A percentile compares a stretch with the other conserved stretches of the same genome.
phyloP scores from a whole-genome alignment of 768 basidiomycete genomes.

The Rhizopogon salebrosus region DNA sequence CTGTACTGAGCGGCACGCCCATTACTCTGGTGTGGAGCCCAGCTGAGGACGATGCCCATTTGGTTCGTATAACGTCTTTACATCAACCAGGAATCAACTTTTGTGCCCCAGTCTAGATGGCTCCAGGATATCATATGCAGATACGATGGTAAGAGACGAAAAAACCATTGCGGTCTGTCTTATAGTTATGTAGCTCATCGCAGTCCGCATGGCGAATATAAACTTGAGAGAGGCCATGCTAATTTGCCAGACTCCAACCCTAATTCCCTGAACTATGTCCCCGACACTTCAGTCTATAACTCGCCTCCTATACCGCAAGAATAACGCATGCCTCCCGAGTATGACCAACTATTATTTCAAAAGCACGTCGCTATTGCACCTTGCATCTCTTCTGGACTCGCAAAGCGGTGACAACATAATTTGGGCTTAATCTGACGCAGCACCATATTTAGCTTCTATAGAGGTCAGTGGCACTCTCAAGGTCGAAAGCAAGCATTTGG shows the following conservation, averaged over 20 bases:
- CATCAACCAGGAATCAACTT: no score
- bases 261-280: no score
- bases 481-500: conserved; percentile 32
- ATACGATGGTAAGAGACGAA: not conserved
- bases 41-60: not conserved
- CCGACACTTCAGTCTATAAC: no score
- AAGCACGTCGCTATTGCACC: no score
- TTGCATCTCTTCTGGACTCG: conserved; percentile 45
- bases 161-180: not conserved
- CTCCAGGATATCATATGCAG: not conserved
- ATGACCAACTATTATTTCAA: no score
- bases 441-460: not conserved
- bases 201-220: conserved; percentile 46
- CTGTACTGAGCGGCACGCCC: not conserved
- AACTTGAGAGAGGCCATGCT: no score
- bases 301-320: no score
- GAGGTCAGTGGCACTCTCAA: no score
- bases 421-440: conserved; percentile 34
- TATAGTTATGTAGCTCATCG: conserved; percentile 36
- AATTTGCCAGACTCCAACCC: no score
- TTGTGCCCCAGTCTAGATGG: not conserved
- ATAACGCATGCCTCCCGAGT: no score
- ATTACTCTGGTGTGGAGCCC: not conserved
- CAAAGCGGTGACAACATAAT: conserved; percentile 46
- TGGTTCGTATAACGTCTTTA: not conserved